Evolutionary conservation across 495 filamentous ascomycete species (phyloP).

Genomic region (Podospora sp.): DNA sequence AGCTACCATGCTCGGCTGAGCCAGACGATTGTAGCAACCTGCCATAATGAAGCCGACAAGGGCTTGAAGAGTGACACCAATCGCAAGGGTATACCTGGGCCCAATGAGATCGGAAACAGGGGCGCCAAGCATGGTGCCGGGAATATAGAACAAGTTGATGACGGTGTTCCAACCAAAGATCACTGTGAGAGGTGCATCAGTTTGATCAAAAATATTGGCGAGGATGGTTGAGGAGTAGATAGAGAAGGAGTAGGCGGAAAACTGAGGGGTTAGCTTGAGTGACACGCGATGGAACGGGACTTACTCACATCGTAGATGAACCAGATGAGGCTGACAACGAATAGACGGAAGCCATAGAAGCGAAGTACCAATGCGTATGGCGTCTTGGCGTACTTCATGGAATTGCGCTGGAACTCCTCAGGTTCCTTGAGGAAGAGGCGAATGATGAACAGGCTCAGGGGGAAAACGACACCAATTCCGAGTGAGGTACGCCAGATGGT

Average conservation of each 20-base stretch:
- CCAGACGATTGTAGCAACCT: constrained; percentile 66
- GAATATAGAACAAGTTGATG: constrained; percentile 84
- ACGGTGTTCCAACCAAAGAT: constrained; percentile 84
- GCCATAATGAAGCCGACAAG: constrained; percentile 89
- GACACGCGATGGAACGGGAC: constrained; percentile 22
- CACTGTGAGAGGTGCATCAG: constrained; percentile 63
- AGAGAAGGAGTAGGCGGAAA: constrained; percentile 75
- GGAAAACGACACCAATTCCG: constrained; percentile 79
- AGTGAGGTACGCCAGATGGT: constrained; percentile 76
- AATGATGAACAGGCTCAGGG: constrained; percentile 71
- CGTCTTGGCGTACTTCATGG: constrained; percentile 55
- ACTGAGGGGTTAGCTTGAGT: constrained; percentile 41
- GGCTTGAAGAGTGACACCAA: constrained; percentile 69
- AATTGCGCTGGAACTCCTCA: constrained; percentile 71
- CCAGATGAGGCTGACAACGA: constrained; percentile 80
- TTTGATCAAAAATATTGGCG: constrained; percentile 59
- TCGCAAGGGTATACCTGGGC: constrained; percentile 68
- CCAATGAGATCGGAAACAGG: constrained; percentile 74
- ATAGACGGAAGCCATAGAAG: constrained; percentile 65
- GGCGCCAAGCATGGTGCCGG: constrained; percentile 76
- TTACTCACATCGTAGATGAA: constrained; percentile 78
- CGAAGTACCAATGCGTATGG: constrained; percentile 58
- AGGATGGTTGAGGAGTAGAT: constrained; percentile 78
- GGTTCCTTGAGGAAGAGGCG: constrained; percentile 80
- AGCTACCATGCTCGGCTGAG: constrained; percentile 63